Evolutionary conservation across 768 basidiomycete species (phyloP), one percentile per base, ranked within the genome.

Genomic region (Grammothele lineata): DNA sequence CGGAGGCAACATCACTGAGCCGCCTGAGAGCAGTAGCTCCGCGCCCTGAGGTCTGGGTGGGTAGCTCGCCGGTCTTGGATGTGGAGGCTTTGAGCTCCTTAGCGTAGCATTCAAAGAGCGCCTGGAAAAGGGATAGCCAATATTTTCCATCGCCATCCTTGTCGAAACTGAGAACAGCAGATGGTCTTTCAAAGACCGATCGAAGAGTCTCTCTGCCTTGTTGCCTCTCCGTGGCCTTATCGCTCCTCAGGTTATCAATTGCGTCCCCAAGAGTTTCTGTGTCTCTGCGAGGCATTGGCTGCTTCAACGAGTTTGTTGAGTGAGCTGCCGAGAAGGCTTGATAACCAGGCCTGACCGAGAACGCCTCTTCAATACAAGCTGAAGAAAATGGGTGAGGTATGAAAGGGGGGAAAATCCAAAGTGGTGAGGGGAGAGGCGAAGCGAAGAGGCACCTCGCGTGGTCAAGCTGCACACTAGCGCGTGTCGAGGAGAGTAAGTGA

Each of bases 81-180:
- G 69, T 9, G 71, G 71, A 14, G 53, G 65, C 61, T 76, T 83
- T 18, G 25, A 43, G 38, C 69, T 96, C 94, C 44, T 63, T 70
- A 18, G 68, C 58, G 37, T 93, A 82, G 2, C 77, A 68, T 9
- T 69, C 67, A 60, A 92, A 93, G 6, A 96, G 67, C 14, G 79
- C 80, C 55, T 89, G 79, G 57, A 84, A 90, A 7, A 92, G 69
- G 7, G 72, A 66, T 19, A 83, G 66, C 87, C 88, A 94, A 37
- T 64, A 60, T 35, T 67, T 46, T 24, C 59, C 58, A 25, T 68
- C 62, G 39, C 72, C 60, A 50, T 51, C 43, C 9, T 70, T 66
- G 45, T 73, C 76, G 43, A 73, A 68, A 37, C 58, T 57, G n/a
- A 62, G 59, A 19, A 79, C 67, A 11, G 72, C 71, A 46, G 67